Percentiles rank a stretch among this genome's conserved stretches.
Conservation (phyloP, 176 grass and related monocot genomes). For the Typha latifolia region DNA sequence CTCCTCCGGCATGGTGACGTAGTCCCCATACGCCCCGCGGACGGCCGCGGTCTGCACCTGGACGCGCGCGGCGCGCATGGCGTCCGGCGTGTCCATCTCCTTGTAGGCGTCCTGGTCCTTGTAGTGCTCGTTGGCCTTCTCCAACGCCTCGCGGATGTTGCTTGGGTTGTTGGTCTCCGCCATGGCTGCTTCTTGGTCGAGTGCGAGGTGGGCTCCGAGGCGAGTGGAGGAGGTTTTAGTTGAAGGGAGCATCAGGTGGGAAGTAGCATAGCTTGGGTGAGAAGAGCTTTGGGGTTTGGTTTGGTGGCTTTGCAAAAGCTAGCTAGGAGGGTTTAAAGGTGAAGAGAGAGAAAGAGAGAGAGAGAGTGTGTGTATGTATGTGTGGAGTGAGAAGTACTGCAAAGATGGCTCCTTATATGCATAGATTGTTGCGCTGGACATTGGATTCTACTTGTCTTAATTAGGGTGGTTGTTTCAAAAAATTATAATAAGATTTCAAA, state of each 20-base stretch:
- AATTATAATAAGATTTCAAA: no score
- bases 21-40: constrained; percentile 31
- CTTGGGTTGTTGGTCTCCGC: constrained; percentile 38
- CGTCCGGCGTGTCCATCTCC: constrained; percentile 39
- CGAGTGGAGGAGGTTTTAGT: constrained; percentile 5
- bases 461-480: no score
- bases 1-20: constrained; percentile 46
- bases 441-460: no score
- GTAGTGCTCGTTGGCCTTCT: constrained; percentile 43
- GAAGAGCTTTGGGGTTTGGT: constrained; percentile 16
- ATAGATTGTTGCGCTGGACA: no score
- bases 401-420: no score
- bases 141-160: constrained; percentile 71
- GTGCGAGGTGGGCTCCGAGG: constrained; percentile 1
- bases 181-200: constrained; percentile 17
- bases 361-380: no score
- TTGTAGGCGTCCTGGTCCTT: constrained; percentile 1
- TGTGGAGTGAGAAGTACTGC: background rate
- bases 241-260: no score
- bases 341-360: background rate
- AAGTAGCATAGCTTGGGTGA: constrained; percentile 10
- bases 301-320: background rate
- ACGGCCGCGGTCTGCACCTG: constrained; percentile 36
- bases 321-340: background rate
- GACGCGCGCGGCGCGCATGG: no score